phyloP scores from a whole-genome alignment of 371 early-diverging fungal genomes.

The Rhizomucor pusillus region DNA sequence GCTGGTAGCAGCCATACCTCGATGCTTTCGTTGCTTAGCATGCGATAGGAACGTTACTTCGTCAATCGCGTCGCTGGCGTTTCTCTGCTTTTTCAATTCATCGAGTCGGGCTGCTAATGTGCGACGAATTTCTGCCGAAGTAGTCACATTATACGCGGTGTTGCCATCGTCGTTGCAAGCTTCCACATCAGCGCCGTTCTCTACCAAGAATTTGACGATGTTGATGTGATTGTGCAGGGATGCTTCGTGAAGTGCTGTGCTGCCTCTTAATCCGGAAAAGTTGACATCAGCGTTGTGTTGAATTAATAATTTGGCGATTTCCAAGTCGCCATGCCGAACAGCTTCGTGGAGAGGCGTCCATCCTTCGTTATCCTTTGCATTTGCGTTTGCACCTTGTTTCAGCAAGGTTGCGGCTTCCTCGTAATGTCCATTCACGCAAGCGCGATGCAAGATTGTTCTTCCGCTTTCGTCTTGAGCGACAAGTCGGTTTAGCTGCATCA shows the following conservation, averaged over 20 bases:
- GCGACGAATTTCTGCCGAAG: slow-evolving; percentile 27
- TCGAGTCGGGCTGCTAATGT: slow-evolving; percentile 40
- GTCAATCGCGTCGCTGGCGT: slow-evolving; percentile 28
- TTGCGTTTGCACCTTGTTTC: slow-evolving; percentile 75
- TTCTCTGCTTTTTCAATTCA: slow-evolving; percentile 38
- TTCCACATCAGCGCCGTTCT: slow-evolving; percentile 62
- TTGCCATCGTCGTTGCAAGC: slow-evolving; percentile 49
- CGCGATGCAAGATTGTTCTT: slow-evolving; percentile 30
- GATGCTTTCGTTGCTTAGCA: slow-evolving; percentile 31
- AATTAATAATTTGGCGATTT: slow-evolving; percentile 62
- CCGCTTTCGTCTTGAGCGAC: slow-evolving; percentile 27
- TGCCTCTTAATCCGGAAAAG: slow-evolving; percentile 50
- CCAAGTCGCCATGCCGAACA: slow-evolving; percentile 61
- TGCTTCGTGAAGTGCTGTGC: slow-evolving; percentile 80
- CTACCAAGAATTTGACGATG: slow-evolving; percentile 64
- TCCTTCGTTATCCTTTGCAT: slow-evolving; percentile 57
- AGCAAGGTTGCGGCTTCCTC: slow-evolving; percentile 19
- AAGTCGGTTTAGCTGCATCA: slow-evolving; percentile 35
- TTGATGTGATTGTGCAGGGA: slow-evolving; percentile 49
- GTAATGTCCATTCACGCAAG: slow-evolving; percentile 23
- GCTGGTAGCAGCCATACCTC: slow-evolving; percentile 18
- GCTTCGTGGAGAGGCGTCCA: slow-evolving; percentile 88
- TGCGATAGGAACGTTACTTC: slow-evolving; percentile 36
- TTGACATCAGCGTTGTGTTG: slow-evolving; percentile 73
- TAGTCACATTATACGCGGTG: slow-evolving; percentile 56